Evolutionary conservation across 2,329 filamentous ascomycete species (phyloP), one percentile per base, ranked within the genome.

Genomic region (Anisogramma anomala): DNA sequence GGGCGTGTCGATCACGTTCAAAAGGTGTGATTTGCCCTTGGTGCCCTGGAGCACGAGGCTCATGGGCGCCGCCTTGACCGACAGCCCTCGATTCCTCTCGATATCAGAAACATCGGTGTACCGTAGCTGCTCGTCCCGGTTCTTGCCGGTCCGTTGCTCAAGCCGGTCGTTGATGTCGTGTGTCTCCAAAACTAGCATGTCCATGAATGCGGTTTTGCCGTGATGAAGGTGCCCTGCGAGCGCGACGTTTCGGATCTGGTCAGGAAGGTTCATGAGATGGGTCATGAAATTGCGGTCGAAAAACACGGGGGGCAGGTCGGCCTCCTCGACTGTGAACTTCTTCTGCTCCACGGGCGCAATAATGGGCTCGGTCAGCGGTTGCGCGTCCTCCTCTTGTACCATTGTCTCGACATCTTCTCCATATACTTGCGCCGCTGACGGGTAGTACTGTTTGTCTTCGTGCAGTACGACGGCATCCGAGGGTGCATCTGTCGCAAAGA

Each of bases 391-490:
- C 62, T 98, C 91, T 57, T 96, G 84, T 27, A 98, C 89, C 61
- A 94, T 67, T 1, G 89, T 91, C 65, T 98, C 91, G 53, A 98
- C 91, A 63, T 91, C 88, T 53, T 79, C 74, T 39, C 91, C 91
- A 59, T 96, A 98, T 31, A 94, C 80, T 61, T 98, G 91, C 57
- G 89, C 81, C 42, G 91, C 91, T n/a, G 88, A 94, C 22, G 91
- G 91, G 58, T 98, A 98, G 63, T 98, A 98, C 60, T 96, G 91
- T 63, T 98, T 98, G 66, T 98, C 91, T 69, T 98, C 91, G 65
- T 98, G 91, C 33, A 98, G 74, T 43, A 98, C 75, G n/a, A 98
- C 87, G 38, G 91, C 89, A 61, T 96, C 98, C 4, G 88, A 95
- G 3, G 89, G 84, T 11, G 84, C 87, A 60, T 86, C 77, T 74